Evolutionary conservation across 148 eudicot genomes (phyloP), one percentile per base, ranked within the genome.

Genomic region (Rhododendron griersonianum): DNA sequence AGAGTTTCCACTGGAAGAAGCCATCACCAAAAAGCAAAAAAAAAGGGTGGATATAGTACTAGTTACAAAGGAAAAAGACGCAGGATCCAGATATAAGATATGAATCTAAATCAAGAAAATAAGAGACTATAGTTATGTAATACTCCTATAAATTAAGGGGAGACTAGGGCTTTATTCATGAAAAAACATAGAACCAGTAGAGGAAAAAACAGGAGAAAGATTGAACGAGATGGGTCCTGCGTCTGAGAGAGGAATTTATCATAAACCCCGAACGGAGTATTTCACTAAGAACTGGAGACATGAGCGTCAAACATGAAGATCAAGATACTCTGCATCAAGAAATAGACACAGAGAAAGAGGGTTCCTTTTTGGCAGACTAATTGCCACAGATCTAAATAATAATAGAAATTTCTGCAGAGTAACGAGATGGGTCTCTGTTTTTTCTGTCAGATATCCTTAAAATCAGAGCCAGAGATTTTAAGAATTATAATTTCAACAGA

Each of bases 161-260:
- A 7, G 83, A 69, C 33, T 4, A 3, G 23, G 25, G 50, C 50
- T n/a, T 78, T 33, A 86, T 91, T 93, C 84, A 91, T 92, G 96
- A 94, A 81, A 94, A 93, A 85, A 89, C 94, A 65, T 94, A 93
- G 75, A 94, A 94, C 96, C 96, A 93, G 89, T 94, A 94, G 53
- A 94, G 96, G 86, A 94, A 93, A 5, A 91, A 87, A 73, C 88
- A 90, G 59, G 96, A 94, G 91, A 94, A 93, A 53, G 96, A 94
- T 91, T 93, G 95, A 91, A 94, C 96, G 51, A 94, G 90, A 51
- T 94, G 96, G 86, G 95, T 94, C 89, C 96, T 87, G 91, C 95
- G 96, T 79, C 94, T 84, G 39, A 94, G 87, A 35, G 95, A 91
- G n/a, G 96, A 93, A 89, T 94, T 90, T 81, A 94, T 89, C 91